phyloP scores from a whole-genome alignment of 1,284 basidiomycete species.

The Blastosporella zonata region DNA sequence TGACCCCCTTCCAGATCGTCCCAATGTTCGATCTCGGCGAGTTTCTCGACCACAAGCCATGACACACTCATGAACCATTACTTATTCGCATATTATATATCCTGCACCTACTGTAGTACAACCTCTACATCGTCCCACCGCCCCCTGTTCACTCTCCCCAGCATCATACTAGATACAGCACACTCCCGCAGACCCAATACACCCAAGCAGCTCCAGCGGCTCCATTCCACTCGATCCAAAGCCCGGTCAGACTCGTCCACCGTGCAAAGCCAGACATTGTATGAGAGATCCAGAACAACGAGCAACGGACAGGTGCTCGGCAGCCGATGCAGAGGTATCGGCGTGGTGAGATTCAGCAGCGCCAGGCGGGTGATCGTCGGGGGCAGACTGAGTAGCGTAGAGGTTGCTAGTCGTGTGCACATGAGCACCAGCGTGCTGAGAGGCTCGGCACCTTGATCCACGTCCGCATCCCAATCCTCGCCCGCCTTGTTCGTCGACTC shows the following conservation, averaged over 20 bases:
- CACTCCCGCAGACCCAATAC: constrained; percentile 55
- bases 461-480: constrained; percentile 34
- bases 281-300: constrained; percentile 63
- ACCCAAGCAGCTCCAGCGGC: constrained; percentile 45
- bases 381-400: constrained; percentile 48
- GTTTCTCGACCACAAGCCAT: constrained; percentile 45
- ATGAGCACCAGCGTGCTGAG: constrained; percentile 41
- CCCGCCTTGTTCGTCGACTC: background rate
- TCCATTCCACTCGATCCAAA: constrained; percentile 55
- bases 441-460: constrained; percentile 24
- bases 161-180: constrained; percentile 37
- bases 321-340: constrained; percentile 53
- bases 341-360: constrained; percentile 49
- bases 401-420: constrained; percentile 32
- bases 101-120: constrained; percentile 33
- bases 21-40: constrained; percentile 49
- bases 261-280: constrained; percentile 57
- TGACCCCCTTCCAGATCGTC: constrained; percentile 27
- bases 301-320: constrained; percentile 60
- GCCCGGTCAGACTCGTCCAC: constrained; percentile 31
- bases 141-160: constrained; percentile 48
- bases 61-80: constrained; percentile 12
- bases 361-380: constrained; percentile 58
- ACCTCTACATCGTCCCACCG: constrained; percentile 63
- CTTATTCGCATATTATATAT: constrained; percentile 11